These are phyloP conservation scores for Fonsecaea erecta DNA, from an alignment of 2,329 filamentous ascomycete species.

Conservation along the genomic window DNA sequence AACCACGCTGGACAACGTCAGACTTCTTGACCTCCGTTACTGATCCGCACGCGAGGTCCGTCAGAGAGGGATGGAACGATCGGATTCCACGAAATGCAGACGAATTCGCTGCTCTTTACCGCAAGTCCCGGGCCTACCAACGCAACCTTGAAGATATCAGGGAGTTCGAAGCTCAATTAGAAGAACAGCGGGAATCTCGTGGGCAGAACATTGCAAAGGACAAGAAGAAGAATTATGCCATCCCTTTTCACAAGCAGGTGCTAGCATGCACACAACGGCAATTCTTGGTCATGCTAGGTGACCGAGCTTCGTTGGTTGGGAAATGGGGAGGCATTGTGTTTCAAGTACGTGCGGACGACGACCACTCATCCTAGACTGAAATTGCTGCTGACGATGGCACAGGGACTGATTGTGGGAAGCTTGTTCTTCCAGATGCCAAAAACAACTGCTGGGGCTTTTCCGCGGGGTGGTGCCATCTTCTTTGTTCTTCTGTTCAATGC, in stretches of 20 bases:
- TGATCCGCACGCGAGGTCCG: constrained; percentile 58
- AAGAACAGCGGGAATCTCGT: constrained; percentile 49
- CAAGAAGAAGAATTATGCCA: constrained; percentile 58
- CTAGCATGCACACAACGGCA: constrained; percentile 60
- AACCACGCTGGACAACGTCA: constrained; percentile 71
- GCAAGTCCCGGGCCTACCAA: constrained; percentile 53
- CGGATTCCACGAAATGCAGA: constrained; percentile 60
- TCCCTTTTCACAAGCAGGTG: constrained; percentile 57
- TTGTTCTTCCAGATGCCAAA: constrained; percentile 60
- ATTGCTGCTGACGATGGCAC: background rate
- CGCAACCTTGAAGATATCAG: constrained; percentile 55
- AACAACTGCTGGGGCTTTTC: constrained; percentile 61
- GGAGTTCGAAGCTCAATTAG: constrained; percentile 58
- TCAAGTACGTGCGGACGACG: constrained; percentile 29
- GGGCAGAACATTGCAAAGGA: constrained; percentile 45
- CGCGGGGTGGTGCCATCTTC: constrained; percentile 65
- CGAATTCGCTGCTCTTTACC: constrained; percentile 60
- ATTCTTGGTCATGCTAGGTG: constrained; percentile 60
- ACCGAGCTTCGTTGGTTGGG: constrained; percentile 55
- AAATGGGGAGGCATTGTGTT: constrained; percentile 58
- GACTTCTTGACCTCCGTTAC: constrained; percentile 79
- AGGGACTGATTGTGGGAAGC: constrained; percentile 53
- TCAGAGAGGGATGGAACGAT: constrained; percentile 62
- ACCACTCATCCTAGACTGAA: background rate
- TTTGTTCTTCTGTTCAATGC: constrained; percentile 68